These are phyloP conservation scores for Chrysoporthe austroafricana DNA, from an alignment of 2,329 filamentous ascomycete species.

Conservation along the genomic window DNA sequence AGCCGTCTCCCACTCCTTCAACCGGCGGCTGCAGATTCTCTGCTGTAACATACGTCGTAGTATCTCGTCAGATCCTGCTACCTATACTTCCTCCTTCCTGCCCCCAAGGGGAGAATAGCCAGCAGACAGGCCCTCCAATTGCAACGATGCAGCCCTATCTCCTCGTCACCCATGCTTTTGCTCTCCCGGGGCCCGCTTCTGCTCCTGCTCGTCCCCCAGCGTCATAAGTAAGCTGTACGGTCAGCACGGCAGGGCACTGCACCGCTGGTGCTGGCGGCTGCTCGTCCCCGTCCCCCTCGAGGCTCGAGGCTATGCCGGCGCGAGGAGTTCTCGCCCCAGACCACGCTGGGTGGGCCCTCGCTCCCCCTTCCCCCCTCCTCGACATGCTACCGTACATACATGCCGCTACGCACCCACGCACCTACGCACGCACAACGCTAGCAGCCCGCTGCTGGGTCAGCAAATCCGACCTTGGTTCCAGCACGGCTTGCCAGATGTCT, in stretches of 20 bases:
- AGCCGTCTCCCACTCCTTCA: background rate
- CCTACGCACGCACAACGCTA: background rate
- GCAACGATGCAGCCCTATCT: slow-evolving; percentile 31
- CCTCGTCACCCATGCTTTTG: slow-evolving; percentile 8
- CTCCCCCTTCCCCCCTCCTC: background rate
- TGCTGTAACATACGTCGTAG: background rate
- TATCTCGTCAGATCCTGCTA: background rate
- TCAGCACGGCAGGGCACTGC: background rate
- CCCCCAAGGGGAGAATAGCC: background rate
- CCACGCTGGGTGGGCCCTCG: no score
- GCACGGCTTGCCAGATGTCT: background rate
- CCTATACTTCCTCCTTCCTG: background rate
- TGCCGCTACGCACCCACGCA: background rate
- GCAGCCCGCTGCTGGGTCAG: slow-evolving; percentile 6
- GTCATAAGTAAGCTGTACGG: slow-evolving; percentile 5
- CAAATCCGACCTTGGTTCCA: slow-evolving; percentile 19
- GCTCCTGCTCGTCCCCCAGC: background rate
- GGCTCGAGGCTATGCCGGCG: background rate
- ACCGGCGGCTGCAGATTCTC: slow-evolving; percentile 3
- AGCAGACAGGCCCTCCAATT: slow-evolving; percentile 15
- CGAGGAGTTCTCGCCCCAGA: slow-evolving; percentile 1
- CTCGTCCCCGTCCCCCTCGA: no score
- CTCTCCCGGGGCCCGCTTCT: background rate
- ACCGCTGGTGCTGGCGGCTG: background rate
- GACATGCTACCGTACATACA: background rate